Evolutionary conservation across 1,139 yeast genomes (phyloP), one percentile per base, ranked within the genome.

Genomic region (Nakaseomyces bracarensis): DNA sequence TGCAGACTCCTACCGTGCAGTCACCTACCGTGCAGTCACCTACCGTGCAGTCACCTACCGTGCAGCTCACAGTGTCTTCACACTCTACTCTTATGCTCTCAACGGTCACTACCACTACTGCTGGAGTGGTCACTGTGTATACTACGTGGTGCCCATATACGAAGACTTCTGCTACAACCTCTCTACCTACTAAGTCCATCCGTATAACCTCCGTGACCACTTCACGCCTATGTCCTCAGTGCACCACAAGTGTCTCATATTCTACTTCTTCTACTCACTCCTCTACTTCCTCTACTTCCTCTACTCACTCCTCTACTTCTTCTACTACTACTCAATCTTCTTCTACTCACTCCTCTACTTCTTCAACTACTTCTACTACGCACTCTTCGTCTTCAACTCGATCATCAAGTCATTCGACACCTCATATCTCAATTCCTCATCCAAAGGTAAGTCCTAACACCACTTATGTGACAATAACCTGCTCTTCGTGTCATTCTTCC

Each of bases 121-220:
- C 22, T 4, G 42, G 42, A 6, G 38, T 34, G 4, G 30, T 35
- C 8, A 39, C 42, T 7, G 33, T 39, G 33, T 39, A 33, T n/a
- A 39, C 42, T 3, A 39, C 38, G 13, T 39, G 42, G 42, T 39
- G 42, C 21, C 42, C 42, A 5, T 39, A 31, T 16, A 31, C 38
- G 3, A 28, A 34, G 11, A 26, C 33, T 20, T 13, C 29, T 11
- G 13, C 45, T 9, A 39, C 28, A n/a, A 11, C 16, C n/a, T 29
- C 25, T 4, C 30, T 22, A 14, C 36, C 27, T 18, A 37, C 23
- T 10, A 15, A 10, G 10, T 15, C 26, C 15, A 30, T 14, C 20
- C 22, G 10, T 19, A 22, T 37, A 16, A 15, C 39, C 6, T 20
- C 13, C 10, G 34, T 28, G 20, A 5, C 30, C 36, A 35, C 26